Conservation (phyloP, 2,329 filamentous ascomycete species). For the Stemphylium vesicarium region DNA sequence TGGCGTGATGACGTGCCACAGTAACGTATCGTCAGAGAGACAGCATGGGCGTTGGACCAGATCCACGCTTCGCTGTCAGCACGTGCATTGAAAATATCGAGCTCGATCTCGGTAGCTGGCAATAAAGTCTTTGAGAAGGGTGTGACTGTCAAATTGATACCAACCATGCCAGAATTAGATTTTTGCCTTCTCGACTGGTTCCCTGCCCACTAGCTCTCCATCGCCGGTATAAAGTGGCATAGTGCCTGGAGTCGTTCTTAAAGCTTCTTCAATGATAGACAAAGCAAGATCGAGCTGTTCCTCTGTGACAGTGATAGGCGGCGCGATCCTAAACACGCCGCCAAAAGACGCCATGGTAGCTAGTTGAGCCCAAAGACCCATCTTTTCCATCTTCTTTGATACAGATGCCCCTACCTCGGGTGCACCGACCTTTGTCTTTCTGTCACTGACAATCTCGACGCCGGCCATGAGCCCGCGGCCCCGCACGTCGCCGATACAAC, state of each 20-base stretch:
- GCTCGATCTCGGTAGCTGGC: no score
- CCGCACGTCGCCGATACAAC: slow-evolving; percentile 67
- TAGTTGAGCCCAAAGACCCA: slow-evolving; percentile 65
- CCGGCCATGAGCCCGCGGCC: slow-evolving; percentile 65
- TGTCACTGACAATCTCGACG: slow-evolving; percentile 63
- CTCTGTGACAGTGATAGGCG: slow-evolving; percentile 63
- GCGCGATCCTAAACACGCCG: slow-evolving; percentile 65
- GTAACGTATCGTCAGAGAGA: background rate
- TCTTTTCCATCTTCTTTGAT: slow-evolving; percentile 56
- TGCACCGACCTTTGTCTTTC: slow-evolving; percentile 56
- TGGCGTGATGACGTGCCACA: slow-evolving; percentile 20
- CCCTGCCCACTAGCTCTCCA: background rate
- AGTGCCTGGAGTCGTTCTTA: slow-evolving; percentile 58
- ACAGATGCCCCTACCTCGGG: slow-evolving; percentile 57
- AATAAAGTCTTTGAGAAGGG: no score
- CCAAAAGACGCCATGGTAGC: slow-evolving; percentile 54
- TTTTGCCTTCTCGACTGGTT: background rate
- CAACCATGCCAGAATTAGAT: background rate
- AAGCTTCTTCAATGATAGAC: slow-evolving; percentile 63
- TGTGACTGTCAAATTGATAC: no score
- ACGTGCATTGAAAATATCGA: no score
- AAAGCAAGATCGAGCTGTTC: slow-evolving; percentile 56
- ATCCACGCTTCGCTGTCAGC: no score
- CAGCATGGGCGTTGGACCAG: background rate
- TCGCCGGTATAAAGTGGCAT: slow-evolving; percentile 33